Conservation (phyloP, 495 filamentous ascomycete species). For the Filosporella fistucella region DNA sequence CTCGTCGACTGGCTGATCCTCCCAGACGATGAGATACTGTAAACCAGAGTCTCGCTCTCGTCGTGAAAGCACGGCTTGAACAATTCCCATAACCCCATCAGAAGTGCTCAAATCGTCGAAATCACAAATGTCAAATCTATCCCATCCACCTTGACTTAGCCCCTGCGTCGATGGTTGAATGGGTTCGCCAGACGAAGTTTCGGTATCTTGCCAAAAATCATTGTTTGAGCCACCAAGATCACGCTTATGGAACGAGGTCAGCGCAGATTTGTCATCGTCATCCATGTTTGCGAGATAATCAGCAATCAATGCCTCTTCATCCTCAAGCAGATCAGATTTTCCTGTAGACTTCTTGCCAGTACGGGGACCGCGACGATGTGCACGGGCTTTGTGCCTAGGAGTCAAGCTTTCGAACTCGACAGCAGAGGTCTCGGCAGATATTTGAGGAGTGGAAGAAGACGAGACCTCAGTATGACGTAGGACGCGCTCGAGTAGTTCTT, state of each 20-base stretch:
- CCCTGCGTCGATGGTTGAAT: not conserved
- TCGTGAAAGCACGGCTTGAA: conserved; percentile 36
- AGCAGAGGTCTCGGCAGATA: conserved; percentile 4
- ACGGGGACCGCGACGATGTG: not conserved
- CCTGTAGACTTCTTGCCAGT: conserved; percentile 13
- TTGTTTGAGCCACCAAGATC: conserved; percentile 45
- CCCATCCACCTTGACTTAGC: conserved; percentile 30
- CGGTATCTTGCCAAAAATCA: conserved; percentile 22
- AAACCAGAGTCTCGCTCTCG: conserved; percentile 35
- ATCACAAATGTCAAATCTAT: conserved; percentile 33
- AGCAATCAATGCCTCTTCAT: conserved; percentile 56
- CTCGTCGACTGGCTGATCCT: conserved; percentile 37
- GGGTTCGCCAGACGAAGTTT: not conserved
- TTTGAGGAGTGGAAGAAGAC: not conserved
- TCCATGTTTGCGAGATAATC: conserved; percentile 79
- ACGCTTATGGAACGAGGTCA: conserved; percentile 24
- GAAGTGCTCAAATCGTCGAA: conserved; percentile 44
- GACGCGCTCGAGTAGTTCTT: conserved; percentile 6
- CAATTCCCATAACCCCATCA: conserved; percentile 23
- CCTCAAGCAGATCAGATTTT: no score
- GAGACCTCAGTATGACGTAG: not conserved
- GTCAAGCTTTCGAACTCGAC: not conserved
- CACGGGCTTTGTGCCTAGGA: not conserved
- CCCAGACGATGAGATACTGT: conserved; percentile 48
- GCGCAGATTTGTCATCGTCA: conserved; percentile 19